Conservation (phyloP, 2,329 filamentous ascomycete genomes). For the Exophiala spinifera region DNA sequence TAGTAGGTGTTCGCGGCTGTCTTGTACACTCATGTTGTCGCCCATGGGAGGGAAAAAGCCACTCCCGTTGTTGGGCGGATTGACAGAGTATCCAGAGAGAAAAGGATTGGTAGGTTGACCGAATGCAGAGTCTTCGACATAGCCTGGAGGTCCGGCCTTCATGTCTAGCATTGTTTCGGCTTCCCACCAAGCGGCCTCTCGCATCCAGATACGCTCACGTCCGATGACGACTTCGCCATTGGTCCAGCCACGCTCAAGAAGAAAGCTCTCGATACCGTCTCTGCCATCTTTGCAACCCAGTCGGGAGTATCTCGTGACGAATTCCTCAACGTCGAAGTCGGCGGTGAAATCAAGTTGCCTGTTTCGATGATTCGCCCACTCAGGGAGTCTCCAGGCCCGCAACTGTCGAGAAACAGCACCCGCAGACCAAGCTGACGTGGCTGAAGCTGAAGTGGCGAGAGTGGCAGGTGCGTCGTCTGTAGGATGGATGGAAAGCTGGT, state of each 20-base stretch:
- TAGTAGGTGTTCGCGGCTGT: constrained; percentile 65
- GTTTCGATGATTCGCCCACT: constrained; percentile 94
- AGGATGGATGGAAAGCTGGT: constrained; percentile 86
- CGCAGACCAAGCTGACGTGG: constrained; percentile 87
- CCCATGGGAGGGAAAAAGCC: constrained; percentile 67
- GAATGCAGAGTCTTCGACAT: constrained; percentile 17
- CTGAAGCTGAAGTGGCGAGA: constrained; percentile 67
- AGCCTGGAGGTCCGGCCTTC: constrained; percentile 59
- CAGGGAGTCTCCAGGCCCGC: constrained; percentile 85
- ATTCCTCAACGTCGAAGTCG: constrained; percentile 93
- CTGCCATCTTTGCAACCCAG: constrained; percentile 86
- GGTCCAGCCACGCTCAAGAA: constrained; percentile 93
- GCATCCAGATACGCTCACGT: constrained; percentile 90
- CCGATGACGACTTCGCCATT: constrained; percentile 94
- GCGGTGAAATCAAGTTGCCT: constrained; percentile 92
- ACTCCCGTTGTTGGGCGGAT: constrained; percentile 52
- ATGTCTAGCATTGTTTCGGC: constrained; percentile 93
- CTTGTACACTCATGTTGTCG: constrained; percentile 60
- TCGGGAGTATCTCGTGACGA: constrained; percentile 73
- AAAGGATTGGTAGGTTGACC: constrained; percentile 43
- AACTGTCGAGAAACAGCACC: constrained; percentile 89
- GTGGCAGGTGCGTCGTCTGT: constrained; percentile 79
- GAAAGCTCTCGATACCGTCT: constrained; percentile 91
- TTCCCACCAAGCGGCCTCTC: constrained; percentile 95
- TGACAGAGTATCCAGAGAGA: constrained; percentile 68